These are phyloP conservation scores for Neurospora cerealis DNA, from an alignment of 495 filamentous ascomycete species.

Conservation along the genomic window DNA sequence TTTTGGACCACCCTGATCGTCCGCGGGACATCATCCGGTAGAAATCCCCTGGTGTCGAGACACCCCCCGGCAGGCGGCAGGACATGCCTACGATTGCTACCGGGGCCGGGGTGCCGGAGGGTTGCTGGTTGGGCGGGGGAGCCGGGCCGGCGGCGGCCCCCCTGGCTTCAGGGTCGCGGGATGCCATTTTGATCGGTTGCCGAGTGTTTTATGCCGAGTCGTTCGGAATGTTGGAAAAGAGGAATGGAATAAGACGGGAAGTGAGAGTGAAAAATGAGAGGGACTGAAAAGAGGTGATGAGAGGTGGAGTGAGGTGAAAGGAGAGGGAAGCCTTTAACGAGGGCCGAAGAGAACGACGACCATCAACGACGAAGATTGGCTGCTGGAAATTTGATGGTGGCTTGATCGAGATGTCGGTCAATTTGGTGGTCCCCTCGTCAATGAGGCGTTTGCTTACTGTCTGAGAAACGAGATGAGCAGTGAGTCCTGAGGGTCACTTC, in stretches of 20 bases:
- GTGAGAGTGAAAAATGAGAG: not conserved
- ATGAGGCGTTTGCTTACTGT: not conserved
- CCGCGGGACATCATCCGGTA: slow-evolving; percentile 35
- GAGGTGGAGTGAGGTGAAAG: not conserved
- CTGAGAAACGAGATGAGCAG: not conserved
- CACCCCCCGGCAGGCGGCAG: slow-evolving; percentile 38
- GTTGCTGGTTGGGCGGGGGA: slow-evolving; percentile 3
- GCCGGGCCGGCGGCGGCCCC: slow-evolving; percentile 10
- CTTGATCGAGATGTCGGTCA: not conserved
- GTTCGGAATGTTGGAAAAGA: not conserved
- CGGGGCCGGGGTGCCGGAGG: slow-evolving; percentile 10
- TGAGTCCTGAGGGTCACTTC: not conserved
- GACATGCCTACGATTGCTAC: slow-evolving; percentile 39
- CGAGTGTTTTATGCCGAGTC: not conserved
- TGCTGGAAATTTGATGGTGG: not conserved
- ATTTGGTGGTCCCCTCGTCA: not conserved
- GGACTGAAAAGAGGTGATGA: not conserved
- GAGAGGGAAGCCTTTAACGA: not conserved
- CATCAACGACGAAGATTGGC: not conserved
- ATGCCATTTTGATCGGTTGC: not conserved
- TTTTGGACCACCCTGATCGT: slow-evolving; percentile 28
- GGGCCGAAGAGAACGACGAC: not conserved
- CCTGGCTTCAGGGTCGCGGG: not conserved
- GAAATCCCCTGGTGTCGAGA: slow-evolving; percentile 30
- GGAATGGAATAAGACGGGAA: not conserved